Evolutionary conservation across 1,139 yeast genomes (phyloP).

Genomic region (Geotrichum histeridarum): DNA sequence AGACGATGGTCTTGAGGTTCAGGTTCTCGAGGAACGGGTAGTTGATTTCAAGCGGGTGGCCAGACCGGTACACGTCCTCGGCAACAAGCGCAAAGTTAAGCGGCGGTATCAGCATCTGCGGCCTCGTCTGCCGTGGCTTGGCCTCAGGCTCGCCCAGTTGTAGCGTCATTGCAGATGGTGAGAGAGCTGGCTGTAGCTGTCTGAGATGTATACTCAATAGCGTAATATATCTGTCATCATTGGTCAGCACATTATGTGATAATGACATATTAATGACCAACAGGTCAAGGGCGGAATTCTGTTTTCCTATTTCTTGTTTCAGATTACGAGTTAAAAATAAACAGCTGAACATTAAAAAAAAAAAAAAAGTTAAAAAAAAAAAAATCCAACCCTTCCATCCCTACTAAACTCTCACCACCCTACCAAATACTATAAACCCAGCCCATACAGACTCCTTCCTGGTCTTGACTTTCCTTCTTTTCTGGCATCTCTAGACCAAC

Average conservation of each 20-base stretch:
- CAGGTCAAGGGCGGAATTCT: background rate
- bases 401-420: background rate
- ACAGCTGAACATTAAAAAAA: background rate
- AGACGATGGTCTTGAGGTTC: constrained; percentile 70
- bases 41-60: constrained; percentile 86
- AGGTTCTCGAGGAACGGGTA: constrained; percentile 68
- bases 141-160: no score
- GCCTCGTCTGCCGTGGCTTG: no score
- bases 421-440: background rate
- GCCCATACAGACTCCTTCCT: no score
- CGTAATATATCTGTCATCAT: no score
- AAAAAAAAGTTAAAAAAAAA: background rate
- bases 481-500: no score
- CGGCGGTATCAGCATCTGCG: constrained; percentile 62
- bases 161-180: no score
- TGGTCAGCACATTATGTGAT: no score
- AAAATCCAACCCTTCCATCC: background rate
- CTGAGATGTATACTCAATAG: no score
- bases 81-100: constrained; percentile 84
- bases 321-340: background rate
- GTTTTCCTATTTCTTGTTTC: background rate
- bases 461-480: no score
- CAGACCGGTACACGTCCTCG: constrained; percentile 81
- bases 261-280: no score
- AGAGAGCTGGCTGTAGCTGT: no score